These are phyloP conservation scores for Yarrowia keelungensis DNA, from an alignment of 805 yeast genomes.

Conservation along the genomic window DNA sequence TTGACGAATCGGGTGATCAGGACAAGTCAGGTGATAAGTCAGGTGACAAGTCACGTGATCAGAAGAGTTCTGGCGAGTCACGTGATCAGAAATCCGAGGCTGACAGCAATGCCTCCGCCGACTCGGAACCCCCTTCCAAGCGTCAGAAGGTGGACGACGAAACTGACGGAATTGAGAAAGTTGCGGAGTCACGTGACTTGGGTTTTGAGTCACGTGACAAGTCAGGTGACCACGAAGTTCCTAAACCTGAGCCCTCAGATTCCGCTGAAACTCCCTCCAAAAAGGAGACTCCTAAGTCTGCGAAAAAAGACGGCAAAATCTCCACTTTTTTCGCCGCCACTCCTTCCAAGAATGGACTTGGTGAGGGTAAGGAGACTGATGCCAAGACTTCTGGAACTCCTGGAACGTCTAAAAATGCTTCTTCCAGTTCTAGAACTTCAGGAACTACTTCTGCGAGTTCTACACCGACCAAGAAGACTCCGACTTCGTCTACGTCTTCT, in stretches of 20 bases:
- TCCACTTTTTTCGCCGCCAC: slow-evolving; percentile 21
- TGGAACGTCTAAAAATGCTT: too few relatives aligned
- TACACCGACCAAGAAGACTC: not conserved
- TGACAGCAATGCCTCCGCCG: too few relatives aligned
- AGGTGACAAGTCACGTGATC: not conserved
- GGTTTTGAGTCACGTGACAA: not conserved
- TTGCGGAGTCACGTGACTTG: not conserved
- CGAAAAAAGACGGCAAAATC: slow-evolving; percentile 25
- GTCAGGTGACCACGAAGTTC: not conserved
- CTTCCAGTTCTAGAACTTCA: too few relatives aligned
- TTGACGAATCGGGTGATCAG: not conserved
- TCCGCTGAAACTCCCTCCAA: not conserved
- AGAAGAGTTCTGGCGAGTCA: not conserved
- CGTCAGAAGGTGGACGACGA: not conserved
- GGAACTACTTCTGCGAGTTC: too few relatives aligned
- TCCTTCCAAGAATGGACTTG: slow-evolving; percentile 20
- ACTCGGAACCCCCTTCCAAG: slow-evolving; percentile 22
- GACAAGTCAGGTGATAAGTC: not conserved
- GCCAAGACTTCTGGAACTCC: too few relatives aligned
- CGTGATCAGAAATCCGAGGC: too few relatives aligned
- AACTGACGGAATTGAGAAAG: not conserved
- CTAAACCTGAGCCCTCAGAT: too few relatives aligned
- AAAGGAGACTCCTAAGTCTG: not conserved
- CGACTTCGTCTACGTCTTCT: not conserved
- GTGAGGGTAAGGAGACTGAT: too few relatives aligned